These are phyloP conservation scores for Aureobasidium leucospermi DNA, from an alignment of 2,329 filamentous ascomycete species.

Conservation along the genomic window DNA sequence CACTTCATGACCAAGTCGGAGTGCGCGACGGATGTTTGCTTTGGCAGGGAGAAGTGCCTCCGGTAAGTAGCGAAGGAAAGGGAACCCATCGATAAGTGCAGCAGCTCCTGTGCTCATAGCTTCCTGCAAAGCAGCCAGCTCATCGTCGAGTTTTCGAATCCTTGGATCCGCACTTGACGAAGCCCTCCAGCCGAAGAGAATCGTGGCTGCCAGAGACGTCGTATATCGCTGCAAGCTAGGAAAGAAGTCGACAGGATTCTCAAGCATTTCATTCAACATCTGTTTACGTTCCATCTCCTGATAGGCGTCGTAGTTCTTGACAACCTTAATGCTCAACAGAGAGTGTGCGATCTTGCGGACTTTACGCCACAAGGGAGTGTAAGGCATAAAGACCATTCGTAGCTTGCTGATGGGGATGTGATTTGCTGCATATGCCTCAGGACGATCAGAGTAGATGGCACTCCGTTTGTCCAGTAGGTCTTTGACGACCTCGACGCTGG, in stretches of 20 bases:
- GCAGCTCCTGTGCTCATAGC: constrained; percentile 36
- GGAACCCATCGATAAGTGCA: constrained; percentile 41
- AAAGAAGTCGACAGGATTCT: constrained; percentile 35
- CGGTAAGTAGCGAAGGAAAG: constrained; percentile 39
- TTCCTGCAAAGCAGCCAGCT: constrained; percentile 37
- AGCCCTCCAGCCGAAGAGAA: constrained; percentile 40
- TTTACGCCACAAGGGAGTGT: constrained; percentile 25
- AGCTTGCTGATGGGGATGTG: constrained; percentile 16
- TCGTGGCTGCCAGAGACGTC: constrained; percentile 42
- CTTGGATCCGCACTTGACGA: constrained; percentile 35
- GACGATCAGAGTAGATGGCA: constrained; percentile 20
- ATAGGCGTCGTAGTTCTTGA: constrained; percentile 44
- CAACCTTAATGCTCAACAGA: constrained; percentile 41
- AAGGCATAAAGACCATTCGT: constrained; percentile 20
- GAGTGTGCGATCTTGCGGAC: constrained; percentile 36
- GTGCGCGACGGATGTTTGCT: constrained; percentile 11
- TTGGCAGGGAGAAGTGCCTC: constrained; percentile 25
- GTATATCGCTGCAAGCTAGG: constrained; percentile 43
- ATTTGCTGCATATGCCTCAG: constrained; percentile 20
- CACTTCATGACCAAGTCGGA: background rate
- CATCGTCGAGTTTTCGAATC: constrained; percentile 38
- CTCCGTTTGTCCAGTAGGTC: constrained; percentile 24
- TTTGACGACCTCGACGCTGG: constrained; percentile 33
- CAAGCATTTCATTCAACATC: constrained; percentile 45
- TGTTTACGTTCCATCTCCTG: constrained; percentile 50